Evolutionary conservation across 768 basidiomycete genomes (phyloP).

Genomic region (Tulasnella sp.): DNA sequence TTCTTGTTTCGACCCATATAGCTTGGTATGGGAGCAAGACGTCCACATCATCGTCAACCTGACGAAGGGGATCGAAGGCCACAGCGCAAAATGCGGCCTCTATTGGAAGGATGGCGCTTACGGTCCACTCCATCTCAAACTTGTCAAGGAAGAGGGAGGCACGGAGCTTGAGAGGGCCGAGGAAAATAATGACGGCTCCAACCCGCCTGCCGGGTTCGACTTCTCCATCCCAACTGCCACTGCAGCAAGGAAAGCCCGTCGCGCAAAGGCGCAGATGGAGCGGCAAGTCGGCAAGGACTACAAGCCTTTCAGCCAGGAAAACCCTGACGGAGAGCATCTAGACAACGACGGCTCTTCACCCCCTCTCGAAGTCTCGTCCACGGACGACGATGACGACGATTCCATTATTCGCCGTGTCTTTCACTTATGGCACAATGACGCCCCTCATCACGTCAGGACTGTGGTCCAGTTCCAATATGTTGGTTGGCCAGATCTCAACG

Average conservation of each 20-base stretch:
- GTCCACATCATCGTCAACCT: slow-evolving; percentile 97
- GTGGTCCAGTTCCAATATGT: slow-evolving; percentile 90
- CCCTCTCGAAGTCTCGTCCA: background rate
- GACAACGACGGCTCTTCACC: background rate
- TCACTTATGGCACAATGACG: slow-evolving; percentile 62
- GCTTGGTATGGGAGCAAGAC: slow-evolving; percentile 91
- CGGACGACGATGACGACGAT: slow-evolving; percentile 32
- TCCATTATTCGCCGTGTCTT: slow-evolving; percentile 55
- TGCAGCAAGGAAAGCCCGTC: slow-evolving; percentile 49
- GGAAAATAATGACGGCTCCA: slow-evolving; percentile 26
- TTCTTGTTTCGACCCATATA: slow-evolving; percentile 43
- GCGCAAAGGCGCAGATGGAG: slow-evolving; percentile 15
- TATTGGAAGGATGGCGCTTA: slow-evolving; percentile 75
- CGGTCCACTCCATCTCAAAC: slow-evolving; percentile 69
- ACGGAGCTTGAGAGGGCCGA: slow-evolving; percentile 45
- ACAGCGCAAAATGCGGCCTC: slow-evolving; percentile 84
- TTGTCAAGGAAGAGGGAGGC: slow-evolving; percentile 52
- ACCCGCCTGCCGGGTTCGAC: slow-evolving; percentile 49
- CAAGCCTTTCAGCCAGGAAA: slow-evolving; percentile 1
- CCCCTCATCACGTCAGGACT: slow-evolving; percentile 64
- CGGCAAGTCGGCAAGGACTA: slow-evolving; percentile 19
- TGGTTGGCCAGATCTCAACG: slow-evolving; percentile 96
- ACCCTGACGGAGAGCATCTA: background rate
- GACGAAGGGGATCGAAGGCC: slow-evolving; percentile 86
- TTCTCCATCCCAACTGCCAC: slow-evolving; percentile 44